Evolutionary conservation across 495 filamentous ascomycete genomes (phyloP).

Genomic region (Penicillium goetzii): DNA sequence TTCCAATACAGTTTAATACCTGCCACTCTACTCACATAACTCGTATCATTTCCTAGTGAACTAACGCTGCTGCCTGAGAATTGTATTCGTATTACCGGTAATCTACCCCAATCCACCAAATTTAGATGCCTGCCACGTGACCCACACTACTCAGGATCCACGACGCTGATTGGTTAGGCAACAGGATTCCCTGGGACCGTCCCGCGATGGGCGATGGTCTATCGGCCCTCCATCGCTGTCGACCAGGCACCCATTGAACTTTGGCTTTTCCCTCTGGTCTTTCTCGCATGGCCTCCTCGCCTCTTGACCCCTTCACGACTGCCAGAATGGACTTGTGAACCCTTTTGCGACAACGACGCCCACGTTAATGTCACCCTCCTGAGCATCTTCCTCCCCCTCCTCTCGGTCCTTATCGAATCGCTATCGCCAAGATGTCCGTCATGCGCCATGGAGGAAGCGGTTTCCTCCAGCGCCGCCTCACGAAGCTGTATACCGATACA

Average conservation of each 20-base stretch:
- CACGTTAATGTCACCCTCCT: conserved; percentile 5
- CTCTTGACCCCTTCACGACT: conserved; percentile 9
- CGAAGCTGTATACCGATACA: conserved; percentile 89
- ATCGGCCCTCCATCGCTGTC: conserved; percentile 28
- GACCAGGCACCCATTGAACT: conserved; percentile 33
- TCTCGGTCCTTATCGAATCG: conserved; percentile 29
- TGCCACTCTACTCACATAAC: neutral
- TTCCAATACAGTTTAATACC: neutral
- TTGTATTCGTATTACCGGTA: conserved; percentile 13
- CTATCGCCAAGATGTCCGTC: conserved; percentile 51
- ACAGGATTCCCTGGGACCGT: conserved; percentile 55
- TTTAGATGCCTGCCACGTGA: conserved; percentile 50
- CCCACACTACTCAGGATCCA: conserved; percentile 9
- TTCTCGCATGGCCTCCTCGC: conserved; percentile 17
- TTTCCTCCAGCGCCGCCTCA: conserved; percentile 70
- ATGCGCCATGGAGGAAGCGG: conserved; percentile 51
- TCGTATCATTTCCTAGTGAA: neutral
- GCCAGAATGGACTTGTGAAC: conserved; percentile 27
- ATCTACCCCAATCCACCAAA: conserved; percentile 13
- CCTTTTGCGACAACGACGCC: conserved; percentile 1
- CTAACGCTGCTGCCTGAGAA: conserved; percentile 24
- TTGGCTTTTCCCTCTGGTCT: conserved; percentile 5
- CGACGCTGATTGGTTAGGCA: conserved; percentile 54
- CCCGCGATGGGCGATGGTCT: conserved; percentile 31
- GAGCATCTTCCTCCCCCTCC: conserved; percentile 15